Percentiles rank a stretch among this genome's conserved stretches.
These are phyloP conservation scores for Williopsis jadinii DNA, from an alignment of 1,139 yeast genomes.

Conservation along the genomic window DNA sequence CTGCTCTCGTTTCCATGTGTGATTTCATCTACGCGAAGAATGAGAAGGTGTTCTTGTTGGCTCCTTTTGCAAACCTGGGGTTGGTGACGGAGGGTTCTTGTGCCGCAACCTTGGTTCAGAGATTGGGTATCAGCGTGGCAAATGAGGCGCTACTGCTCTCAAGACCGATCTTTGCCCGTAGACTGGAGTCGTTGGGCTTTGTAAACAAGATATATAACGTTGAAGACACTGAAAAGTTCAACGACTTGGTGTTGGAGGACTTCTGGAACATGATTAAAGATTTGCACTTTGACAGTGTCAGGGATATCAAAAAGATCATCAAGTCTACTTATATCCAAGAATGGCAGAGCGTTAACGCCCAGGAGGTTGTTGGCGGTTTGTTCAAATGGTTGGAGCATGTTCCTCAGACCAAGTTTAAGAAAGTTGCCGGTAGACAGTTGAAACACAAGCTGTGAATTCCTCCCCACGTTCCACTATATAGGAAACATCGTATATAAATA, in stretches of 20 bases:
- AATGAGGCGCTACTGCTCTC: constrained; percentile 69
- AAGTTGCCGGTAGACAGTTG: constrained; percentile 47
- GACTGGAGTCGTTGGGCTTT: constrained; percentile 52
- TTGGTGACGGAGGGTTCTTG: constrained; percentile 81
- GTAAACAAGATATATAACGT: constrained; percentile 49
- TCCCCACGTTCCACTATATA: too few relatives aligned
- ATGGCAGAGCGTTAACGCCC: constrained; percentile 47
- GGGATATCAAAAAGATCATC: constrained; percentile 53
- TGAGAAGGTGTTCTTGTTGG: constrained; percentile 52
- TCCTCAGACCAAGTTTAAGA: constrained; percentile 64
- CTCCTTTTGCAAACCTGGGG: constrained; percentile 82
- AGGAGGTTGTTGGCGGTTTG: constrained; percentile 65
- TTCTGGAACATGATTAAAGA: constrained; percentile 38
- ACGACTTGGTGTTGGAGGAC: constrained; percentile 41
- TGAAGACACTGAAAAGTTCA: constrained; percentile 51
- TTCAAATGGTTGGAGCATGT: constrained; percentile 64
- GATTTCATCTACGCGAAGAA: constrained; percentile 71
- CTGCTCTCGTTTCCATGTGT: constrained; percentile 68
- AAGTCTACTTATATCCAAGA: constrained; percentile 38
- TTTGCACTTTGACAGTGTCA: constrained; percentile 52
- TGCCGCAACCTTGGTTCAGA: constrained; percentile 57
- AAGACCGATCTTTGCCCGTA: constrained; percentile 57
- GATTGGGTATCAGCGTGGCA: constrained; percentile 71
- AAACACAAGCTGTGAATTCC: constrained; percentile 54
- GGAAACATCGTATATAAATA: not conserved